Conservation (phyloP, 2,329 filamentous ascomycete genomes). For the Verticillium isaacii region DNA sequence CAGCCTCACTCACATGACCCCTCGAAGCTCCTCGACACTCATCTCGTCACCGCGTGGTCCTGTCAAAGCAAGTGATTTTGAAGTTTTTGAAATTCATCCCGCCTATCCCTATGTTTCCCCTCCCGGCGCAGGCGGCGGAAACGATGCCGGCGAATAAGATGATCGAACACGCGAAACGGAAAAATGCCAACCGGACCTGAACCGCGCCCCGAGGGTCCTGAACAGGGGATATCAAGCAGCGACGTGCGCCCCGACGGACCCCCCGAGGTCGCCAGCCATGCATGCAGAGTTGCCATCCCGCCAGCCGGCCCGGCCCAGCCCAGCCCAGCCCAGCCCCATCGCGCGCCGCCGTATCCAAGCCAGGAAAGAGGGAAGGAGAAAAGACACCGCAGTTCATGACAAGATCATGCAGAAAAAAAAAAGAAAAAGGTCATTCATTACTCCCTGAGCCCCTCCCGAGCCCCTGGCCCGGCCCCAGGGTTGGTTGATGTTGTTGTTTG, state of each 20-base stretch:
- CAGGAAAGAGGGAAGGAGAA: background rate
- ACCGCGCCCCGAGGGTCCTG: background rate
- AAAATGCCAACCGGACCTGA: conserved; percentile 9
- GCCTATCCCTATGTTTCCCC: background rate
- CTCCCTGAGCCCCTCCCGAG: background rate
- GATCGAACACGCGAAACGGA: conserved; percentile 11
- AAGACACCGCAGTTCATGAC: conserved; percentile 22
- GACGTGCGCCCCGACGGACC: no score
- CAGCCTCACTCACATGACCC: no score
- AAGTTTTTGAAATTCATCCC: background rate
- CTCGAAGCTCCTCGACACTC: no score
- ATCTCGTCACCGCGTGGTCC: no score
- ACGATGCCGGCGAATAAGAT: conserved; percentile 20
- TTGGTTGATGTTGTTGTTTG: background rate
- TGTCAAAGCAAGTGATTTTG: background rate
- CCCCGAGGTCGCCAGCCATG: background rate
- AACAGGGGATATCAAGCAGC: background rate
- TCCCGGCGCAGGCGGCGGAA: no score
- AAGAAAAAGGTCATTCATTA: conserved; percentile 8
- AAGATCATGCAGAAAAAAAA: conserved; percentile 19
- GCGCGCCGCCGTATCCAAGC: background rate
- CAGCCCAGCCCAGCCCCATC: background rate
- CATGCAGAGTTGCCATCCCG: background rate
- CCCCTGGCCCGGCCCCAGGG: background rate
- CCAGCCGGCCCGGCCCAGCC: background rate